Conservation (phyloP, 2,329 filamentous ascomycete genomes). For the Bipolaris zeicola region DNA sequence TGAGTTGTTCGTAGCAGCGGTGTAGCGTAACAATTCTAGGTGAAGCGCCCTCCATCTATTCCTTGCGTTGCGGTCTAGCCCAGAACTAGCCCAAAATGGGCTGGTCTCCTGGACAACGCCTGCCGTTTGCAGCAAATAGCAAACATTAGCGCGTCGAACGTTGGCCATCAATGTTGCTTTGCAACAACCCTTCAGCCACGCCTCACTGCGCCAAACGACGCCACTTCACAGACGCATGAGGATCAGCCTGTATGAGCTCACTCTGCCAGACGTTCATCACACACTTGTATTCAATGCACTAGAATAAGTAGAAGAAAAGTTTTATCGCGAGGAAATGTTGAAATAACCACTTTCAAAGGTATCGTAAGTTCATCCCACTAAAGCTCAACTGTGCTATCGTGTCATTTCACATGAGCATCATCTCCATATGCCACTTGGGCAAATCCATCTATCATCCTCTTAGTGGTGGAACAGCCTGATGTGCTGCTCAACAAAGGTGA, state of each 20-base stretch:
- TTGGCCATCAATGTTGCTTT: not conserved
- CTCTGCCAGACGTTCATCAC: not conserved
- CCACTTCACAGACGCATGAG: not conserved
- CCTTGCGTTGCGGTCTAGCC: slow-evolving; percentile 14
- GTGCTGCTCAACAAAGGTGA: slow-evolving; percentile 95
- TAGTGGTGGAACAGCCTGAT: slow-evolving; percentile 95
- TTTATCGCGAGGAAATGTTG: slow-evolving; percentile 2
- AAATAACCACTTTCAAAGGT: slow-evolving; percentile 15
- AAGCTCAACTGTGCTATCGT: not conserved
- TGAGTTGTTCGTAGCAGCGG: slow-evolving; percentile 31
- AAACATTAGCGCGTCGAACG: slow-evolving; percentile 19
- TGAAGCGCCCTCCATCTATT: slow-evolving; percentile 26
- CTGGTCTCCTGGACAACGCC: slow-evolving; percentile 13
- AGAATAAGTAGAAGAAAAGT: not conserved
- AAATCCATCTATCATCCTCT: not conserved
- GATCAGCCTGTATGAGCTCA: too few species aligned
- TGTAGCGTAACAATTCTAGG: slow-evolving; percentile 27
- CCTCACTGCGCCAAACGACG: not conserved
- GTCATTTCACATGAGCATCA: slow-evolving; percentile 9
- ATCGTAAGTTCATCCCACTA: slow-evolving; percentile 3
- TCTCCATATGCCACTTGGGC: not conserved
- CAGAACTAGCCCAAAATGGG: slow-evolving; percentile 3
- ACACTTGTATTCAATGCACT: not conserved
- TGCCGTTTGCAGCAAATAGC: slow-evolving; percentile 20
- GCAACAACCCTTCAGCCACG: not conserved